These are phyloP conservation scores for Ziziphus jujuba DNA, from an alignment of 306 rosid genomes.

Conservation along the genomic window DNA sequence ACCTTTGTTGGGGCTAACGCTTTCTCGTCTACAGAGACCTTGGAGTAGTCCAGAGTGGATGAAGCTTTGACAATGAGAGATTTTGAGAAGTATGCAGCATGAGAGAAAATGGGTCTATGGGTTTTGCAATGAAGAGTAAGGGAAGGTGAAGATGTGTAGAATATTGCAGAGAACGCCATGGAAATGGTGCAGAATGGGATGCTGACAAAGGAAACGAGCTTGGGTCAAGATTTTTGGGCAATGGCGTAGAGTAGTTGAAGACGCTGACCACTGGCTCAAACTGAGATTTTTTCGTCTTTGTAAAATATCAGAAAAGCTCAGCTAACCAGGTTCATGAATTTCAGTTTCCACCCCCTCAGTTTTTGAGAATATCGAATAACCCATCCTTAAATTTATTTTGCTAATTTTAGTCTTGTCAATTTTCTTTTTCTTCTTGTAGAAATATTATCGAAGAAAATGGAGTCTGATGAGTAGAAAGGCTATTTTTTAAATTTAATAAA, in stretches of 20 bases:
- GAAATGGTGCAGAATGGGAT: constrained; percentile 19
- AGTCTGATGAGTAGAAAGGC: too few species aligned
- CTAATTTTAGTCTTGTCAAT: too few species aligned
- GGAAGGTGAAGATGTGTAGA: constrained; percentile 46
- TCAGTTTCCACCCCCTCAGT: background rate
- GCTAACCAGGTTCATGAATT: background rate
- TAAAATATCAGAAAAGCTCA: background rate
- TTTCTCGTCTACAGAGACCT: constrained; percentile 50
- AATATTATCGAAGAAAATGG: too few species aligned
- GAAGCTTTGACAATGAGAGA: constrained; percentile 66
- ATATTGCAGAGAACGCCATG: constrained; percentile 72
- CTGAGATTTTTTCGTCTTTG: constrained; percentile 24
- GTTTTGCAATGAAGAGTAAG: constrained; percentile 35
- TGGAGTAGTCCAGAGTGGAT: constrained; percentile 70
- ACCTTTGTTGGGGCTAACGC: constrained; percentile 62
- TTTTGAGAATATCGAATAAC: background rate
- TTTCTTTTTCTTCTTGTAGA: too few species aligned
- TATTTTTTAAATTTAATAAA: too few species aligned
- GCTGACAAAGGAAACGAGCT: background rate
- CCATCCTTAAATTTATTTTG: background rate
- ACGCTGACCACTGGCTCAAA: constrained; percentile 22
- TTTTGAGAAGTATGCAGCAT: constrained; percentile 29
- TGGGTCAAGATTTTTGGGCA: constrained; percentile 7
- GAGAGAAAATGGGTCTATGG: constrained; percentile 40
- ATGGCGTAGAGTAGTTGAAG: constrained; percentile 8